These are phyloP conservation scores for Colletotrichum sp. DNA, from an alignment of 2,329 filamentous ascomycete species.

Conservation along the genomic window DNA sequence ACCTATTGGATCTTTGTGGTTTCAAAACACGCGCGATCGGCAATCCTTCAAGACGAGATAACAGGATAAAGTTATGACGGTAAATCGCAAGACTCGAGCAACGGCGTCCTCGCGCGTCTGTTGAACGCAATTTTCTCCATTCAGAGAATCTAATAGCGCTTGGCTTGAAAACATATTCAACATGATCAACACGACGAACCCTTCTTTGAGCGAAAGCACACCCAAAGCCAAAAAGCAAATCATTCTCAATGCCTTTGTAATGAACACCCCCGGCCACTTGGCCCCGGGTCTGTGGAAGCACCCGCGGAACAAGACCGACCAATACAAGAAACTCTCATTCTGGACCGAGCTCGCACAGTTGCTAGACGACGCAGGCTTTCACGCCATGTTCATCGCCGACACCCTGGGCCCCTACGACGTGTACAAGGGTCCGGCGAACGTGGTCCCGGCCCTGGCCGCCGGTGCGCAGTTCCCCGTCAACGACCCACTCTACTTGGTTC, in stretches of 20 bases:
- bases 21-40: neutral
- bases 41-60: neutral
- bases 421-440: constrained; percentile 60
- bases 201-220: neutral
- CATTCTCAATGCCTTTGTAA: constrained; percentile 47
- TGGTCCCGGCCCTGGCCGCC: constrained; percentile 61
- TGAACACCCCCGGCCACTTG: constrained; percentile 47
- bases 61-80: neutral
- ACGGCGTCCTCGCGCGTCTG: neutral
- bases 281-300: constrained; percentile 60
- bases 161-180: neutral
- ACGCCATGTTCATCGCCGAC: constrained; percentile 44
- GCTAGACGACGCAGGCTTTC: constrained; percentile 40
- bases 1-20: neutral
- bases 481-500: constrained; percentile 66
- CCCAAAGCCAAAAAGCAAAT: constrained; percentile 35
- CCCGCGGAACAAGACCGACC: constrained; percentile 47
- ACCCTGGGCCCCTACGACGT: constrained; percentile 68
- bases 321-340: constrained; percentile 26
- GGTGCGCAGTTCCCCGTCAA: constrained; percentile 77
- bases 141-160: too few species aligned
- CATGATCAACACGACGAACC: neutral
- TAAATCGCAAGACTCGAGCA: neutral
- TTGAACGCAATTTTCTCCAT: too few species aligned
- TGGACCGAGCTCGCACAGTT: constrained; percentile 41